Evolutionary conservation across 2,329 filamentous ascomycete species (phyloP).

Genomic region (Colletotrichum simmondsii): DNA sequence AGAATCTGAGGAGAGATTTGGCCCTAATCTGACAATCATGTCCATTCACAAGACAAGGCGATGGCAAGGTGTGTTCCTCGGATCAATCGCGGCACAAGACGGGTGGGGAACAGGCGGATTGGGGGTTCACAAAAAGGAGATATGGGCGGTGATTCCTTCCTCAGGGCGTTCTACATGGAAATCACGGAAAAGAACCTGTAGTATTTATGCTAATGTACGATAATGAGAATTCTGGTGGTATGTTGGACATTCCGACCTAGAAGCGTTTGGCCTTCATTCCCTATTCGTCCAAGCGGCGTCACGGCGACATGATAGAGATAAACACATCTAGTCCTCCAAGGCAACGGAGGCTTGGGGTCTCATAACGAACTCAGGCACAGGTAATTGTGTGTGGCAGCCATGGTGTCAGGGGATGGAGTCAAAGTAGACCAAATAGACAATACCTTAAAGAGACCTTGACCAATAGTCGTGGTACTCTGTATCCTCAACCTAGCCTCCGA

Average conservation of each 20-base stretch:
- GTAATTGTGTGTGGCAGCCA: not conserved
- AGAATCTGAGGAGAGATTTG: not conserved
- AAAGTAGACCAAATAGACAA: not conserved
- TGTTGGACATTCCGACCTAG: not conserved
- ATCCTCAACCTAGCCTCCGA: not conserved
- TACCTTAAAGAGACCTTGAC: not conserved
- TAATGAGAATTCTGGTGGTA: slow-evolving; percentile 11
- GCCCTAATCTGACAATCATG: not conserved
- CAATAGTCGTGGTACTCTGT: not conserved
- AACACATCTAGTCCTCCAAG: no score
- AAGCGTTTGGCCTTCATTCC: not conserved
- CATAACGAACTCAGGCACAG: not conserved
- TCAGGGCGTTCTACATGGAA: slow-evolving; percentile 11
- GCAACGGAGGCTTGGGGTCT: no score
- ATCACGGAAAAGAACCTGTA: slow-evolving; percentile 3
- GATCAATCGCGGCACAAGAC: not conserved
- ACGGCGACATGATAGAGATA: not conserved
- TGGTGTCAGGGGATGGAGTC: not conserved
- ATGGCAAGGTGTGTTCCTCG: not conserved
- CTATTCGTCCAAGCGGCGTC: not conserved
- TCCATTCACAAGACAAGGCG: not conserved
- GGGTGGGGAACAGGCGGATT: not conserved
- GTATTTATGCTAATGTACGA: slow-evolving; percentile 27
- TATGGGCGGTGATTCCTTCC: not conserved
- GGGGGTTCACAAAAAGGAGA: not conserved